Evolutionary conservation across 2,329 filamentous ascomycete species (phyloP).

Genomic region (Hypoxylon sp.): DNA sequence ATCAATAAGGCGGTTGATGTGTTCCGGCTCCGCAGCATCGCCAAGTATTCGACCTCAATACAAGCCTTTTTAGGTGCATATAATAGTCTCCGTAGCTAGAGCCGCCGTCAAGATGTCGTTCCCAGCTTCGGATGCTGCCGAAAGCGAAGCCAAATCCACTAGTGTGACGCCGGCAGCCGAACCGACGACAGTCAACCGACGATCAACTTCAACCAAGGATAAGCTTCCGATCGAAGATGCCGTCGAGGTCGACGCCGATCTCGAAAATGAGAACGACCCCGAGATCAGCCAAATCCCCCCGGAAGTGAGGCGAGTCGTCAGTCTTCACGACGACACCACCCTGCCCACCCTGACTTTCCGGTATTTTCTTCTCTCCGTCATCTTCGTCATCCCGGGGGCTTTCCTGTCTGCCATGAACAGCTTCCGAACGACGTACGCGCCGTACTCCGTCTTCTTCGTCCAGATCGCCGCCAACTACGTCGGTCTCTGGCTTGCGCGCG

Average conservation of each 20-base stretch:
- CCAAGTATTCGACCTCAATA: slow-evolving; percentile 4
- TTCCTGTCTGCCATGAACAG: slow-evolving; percentile 65
- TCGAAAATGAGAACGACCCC: slow-evolving; percentile 55
- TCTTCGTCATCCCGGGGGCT: slow-evolving; percentile 66
- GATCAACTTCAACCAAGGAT: slow-evolving; percentile 18
- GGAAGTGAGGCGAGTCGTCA: slow-evolving; percentile 65
- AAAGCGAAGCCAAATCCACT: slow-evolving; percentile 32
- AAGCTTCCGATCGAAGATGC: slow-evolving; percentile 37
- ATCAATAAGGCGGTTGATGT: too few species aligned
- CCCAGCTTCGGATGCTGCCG: slow-evolving; percentile 19
- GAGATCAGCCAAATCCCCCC: slow-evolving; percentile 62
- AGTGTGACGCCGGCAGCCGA: slow-evolving; percentile 23
- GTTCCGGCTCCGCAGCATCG: too few species aligned
- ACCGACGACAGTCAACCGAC: slow-evolving; percentile 26
- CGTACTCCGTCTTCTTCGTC: slow-evolving; percentile 69
- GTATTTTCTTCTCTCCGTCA: slow-evolving; percentile 62
- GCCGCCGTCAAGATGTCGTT: slow-evolving; percentile 35
- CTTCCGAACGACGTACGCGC: slow-evolving; percentile 65
- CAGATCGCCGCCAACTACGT: slow-evolving; percentile 66
- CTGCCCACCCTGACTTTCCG: slow-evolving; percentile 67
- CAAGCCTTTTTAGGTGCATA: neutral
- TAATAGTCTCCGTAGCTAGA: slow-evolving; percentile 6
- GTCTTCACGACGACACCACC: slow-evolving; percentile 63
- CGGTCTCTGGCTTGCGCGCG: slow-evolving; percentile 60
- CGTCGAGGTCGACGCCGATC: slow-evolving; percentile 41